phyloP scores from a whole-genome alignment of 306 rosid species.

The Cucumis hystrix region DNA sequence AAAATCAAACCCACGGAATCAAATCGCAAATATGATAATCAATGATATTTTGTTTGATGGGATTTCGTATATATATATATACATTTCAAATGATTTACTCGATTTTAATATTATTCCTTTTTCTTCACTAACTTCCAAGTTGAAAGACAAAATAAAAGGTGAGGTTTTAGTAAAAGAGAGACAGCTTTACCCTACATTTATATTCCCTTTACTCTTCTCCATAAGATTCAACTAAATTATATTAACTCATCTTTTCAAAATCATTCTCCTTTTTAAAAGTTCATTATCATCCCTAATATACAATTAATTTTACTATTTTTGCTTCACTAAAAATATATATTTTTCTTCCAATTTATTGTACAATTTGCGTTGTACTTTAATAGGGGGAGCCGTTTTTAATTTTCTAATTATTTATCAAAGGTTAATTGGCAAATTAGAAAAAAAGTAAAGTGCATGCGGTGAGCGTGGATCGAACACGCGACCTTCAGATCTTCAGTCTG shows the following conservation, averaged over 20 bases:
- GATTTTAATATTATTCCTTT: background rate
- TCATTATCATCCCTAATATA: background rate
- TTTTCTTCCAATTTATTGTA: no score
- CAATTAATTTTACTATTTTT: no score
- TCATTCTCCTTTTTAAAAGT: background rate
- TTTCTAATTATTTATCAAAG: no score
- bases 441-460: no score
- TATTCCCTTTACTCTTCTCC: background rate
- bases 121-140: background rate
- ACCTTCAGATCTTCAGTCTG: no score
- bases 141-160: background rate
- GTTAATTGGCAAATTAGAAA: no score
- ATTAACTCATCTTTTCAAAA: background rate
- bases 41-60: background rate
- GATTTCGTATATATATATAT: background rate
- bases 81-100: background rate
- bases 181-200: slow-evolving; percentile 1
- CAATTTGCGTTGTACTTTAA: no score
- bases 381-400: no score
- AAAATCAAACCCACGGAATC: background rate
- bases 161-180: background rate
- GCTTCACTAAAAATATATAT: no score
- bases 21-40: background rate
- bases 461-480: no score
- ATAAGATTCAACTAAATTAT: background rate